Percentiles rank a stretch among this genome's conserved stretches.
Evolutionary conservation across 805 yeast species (phyloP).

Genomic region (Schizosaccharomyces octosporus): DNA sequence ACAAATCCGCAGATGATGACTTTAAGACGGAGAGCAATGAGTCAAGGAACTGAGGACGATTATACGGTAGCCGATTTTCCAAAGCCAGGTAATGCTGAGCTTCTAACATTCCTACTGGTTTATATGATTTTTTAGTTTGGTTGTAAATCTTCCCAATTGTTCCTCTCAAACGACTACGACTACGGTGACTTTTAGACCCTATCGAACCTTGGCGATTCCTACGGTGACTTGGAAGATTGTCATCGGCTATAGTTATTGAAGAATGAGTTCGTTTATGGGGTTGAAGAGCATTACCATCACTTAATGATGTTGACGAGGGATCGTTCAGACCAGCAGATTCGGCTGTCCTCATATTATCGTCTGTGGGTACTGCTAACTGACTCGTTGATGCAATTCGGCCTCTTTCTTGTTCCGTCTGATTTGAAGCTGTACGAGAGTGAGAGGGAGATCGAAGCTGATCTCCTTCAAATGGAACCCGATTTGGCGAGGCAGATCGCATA

Average conservation of each 20-base stretch:
- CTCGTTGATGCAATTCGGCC: not conserved
- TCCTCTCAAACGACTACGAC: not conserved
- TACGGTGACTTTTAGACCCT: not conserved
- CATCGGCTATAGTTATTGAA: too few relatives aligned
- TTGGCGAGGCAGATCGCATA: not conserved
- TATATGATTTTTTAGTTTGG: not conserved
- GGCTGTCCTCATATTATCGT: not conserved
- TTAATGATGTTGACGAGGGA: not conserved
- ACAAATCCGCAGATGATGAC: not conserved
- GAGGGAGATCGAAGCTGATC: not conserved
- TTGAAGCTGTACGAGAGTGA: not conserved
- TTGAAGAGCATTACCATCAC: not conserved
- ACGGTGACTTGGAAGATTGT: not conserved
- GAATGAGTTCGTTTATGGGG: too few relatives aligned
- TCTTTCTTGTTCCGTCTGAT: not conserved
- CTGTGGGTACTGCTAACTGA: not conserved
- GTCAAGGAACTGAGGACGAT: not conserved
- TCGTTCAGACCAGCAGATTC: not conserved
- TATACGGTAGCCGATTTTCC: not conserved
- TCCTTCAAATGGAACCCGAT: not conserved
- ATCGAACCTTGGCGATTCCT: not conserved
- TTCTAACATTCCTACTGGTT: slow-evolving; percentile 1
- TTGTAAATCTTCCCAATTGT: not conserved
- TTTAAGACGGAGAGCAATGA: not conserved
- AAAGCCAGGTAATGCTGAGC: slow-evolving; percentile 1